Percentiles rank a stretch among this genome's conserved stretches.
Conservation (phyloP, 1,139 yeast species). For the Candida tunisiensis region DNA sequence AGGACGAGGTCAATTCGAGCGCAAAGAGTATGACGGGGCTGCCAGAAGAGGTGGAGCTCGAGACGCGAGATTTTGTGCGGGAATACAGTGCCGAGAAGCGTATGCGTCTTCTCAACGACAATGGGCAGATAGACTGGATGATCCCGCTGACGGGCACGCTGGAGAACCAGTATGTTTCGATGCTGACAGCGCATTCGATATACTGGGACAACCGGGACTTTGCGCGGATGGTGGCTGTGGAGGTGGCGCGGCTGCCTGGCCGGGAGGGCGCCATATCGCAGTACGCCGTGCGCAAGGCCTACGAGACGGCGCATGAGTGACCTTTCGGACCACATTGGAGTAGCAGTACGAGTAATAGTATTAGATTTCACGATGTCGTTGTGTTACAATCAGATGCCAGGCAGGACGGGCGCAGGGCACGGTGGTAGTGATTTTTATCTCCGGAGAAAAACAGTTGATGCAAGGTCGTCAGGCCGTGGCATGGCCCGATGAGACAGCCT, state of each 20-base stretch:
- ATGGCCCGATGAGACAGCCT: too few species aligned
- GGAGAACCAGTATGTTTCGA: conserved; percentile 23
- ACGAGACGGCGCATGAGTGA: too few species aligned
- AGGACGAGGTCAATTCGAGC: neutral
- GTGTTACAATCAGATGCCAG: too few species aligned
- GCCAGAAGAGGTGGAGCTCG: conserved; percentile 12
- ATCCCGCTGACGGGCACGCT: conserved; percentile 19
- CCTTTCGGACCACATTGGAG: too few species aligned
- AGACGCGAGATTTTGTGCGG: conserved; percentile 11
- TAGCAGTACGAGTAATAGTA: too few species aligned
- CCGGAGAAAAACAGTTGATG: too few species aligned
- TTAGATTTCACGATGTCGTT: too few species aligned
- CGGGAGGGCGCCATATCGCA: conserved; percentile 7
- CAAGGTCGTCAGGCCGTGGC: too few species aligned
- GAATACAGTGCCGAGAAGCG: conserved; percentile 14
- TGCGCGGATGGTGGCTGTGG: conserved; percentile 24
- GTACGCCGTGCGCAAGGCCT: too few species aligned
- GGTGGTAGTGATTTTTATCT: too few species aligned
- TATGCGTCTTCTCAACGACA: conserved; percentile 20
- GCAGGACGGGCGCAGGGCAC: too few species aligned
- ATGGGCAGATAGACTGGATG: conserved; percentile 25
- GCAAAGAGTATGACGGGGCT: conserved; percentile 2
- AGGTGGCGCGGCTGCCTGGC: conserved; percentile 18
- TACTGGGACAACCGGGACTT: conserved; percentile 26
- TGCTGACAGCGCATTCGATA: conserved; percentile 25